A percentile compares a stretch with the other conserved stretches of the same genome.
Evolutionary conservation across 2,329 filamentous ascomycete genomes (phyloP).

Genomic region (Raffaelea deltoideospora): DNA sequence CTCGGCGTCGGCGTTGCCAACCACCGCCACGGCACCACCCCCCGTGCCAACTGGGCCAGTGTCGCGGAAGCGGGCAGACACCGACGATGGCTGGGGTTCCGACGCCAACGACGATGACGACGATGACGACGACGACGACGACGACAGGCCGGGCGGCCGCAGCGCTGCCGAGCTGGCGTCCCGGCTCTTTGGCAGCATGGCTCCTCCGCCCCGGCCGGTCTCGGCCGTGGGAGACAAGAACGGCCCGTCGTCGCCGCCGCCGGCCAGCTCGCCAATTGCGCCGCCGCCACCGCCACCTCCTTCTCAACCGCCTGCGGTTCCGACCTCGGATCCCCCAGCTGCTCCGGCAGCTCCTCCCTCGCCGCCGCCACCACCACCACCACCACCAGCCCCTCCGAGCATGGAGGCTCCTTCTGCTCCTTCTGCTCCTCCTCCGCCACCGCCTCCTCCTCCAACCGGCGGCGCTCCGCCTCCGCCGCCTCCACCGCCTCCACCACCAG

Average conservation of each 20-base stretch:
- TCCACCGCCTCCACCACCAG: conserved; percentile 22
- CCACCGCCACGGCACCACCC: conserved; percentile 24
- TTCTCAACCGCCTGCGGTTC: conserved; percentile 8
- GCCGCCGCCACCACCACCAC: conserved; percentile 7
- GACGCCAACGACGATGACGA: conserved; percentile 43
- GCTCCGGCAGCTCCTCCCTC: conserved; percentile 11
- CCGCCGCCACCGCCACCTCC: conserved; percentile 12
- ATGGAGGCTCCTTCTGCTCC: conserved; percentile 16
- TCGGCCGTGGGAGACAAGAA: conserved; percentile 65
- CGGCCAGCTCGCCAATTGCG: conserved; percentile 14
- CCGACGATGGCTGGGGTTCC: conserved; percentile 77
- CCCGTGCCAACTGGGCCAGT: conserved; percentile 29
- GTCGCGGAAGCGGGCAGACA: conserved; percentile 37
- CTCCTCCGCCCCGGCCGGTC: conserved; percentile 72
- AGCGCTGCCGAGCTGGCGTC: conserved; percentile 86
- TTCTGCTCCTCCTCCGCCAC: conserved; percentile 13
- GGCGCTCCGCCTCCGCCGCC: conserved; percentile 16
- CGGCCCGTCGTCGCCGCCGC: conserved; percentile 19
- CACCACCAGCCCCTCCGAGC: conserved; percentile 11
- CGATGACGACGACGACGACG: conserved; percentile 60
- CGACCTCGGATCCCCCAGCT: conserved; percentile 12
- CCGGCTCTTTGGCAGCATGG: conserved; percentile 95
- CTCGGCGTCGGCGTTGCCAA: conserved; percentile 24
- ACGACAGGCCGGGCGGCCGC: conserved; percentile 63
- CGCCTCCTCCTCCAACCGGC: conserved; percentile 9